phyloP scores from a whole-genome alignment of 805 yeast species.

The Ogataea henricii region DNA sequence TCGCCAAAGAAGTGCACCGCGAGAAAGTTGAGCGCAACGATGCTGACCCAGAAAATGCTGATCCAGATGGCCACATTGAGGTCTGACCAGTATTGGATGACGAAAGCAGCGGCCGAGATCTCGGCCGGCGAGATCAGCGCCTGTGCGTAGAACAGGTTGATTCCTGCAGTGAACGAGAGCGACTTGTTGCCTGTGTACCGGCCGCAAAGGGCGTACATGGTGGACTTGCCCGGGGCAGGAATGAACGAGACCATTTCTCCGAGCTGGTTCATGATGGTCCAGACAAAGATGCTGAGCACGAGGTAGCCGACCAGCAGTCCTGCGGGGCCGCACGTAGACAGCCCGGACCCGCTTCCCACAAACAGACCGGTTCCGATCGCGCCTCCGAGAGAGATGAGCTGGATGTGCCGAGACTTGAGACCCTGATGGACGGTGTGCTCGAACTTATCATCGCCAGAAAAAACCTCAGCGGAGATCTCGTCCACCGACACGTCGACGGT shows the following conservation, averaged over 20 bases:
- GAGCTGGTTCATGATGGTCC: slow-evolving; percentile 61
- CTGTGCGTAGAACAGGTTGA: slow-evolving; percentile 47
- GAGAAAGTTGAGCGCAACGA: slow-evolving; percentile 48
- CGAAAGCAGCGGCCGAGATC: slow-evolving; percentile 64
- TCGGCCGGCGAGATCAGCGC: slow-evolving; percentile 60
- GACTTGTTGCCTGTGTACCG: slow-evolving; percentile 48
- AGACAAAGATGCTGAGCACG: slow-evolving; percentile 63
- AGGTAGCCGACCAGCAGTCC: slow-evolving; percentile 61
- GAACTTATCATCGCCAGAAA: background rate
- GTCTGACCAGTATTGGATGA: slow-evolving; percentile 62
- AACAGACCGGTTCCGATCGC: slow-evolving; percentile 65
- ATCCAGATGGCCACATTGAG: slow-evolving; percentile 64
- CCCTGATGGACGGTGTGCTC: slow-evolving; percentile 37
- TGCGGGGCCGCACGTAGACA: slow-evolving; percentile 37
- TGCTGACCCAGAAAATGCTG: slow-evolving; percentile 50
- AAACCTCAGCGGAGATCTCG: background rate
- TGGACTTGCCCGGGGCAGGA: slow-evolving; percentile 66
- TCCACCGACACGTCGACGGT: slow-evolving; percentile 1
- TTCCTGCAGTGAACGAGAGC: slow-evolving; percentile 60
- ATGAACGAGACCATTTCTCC: slow-evolving; percentile 69
- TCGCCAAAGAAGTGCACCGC: slow-evolving; percentile 56
- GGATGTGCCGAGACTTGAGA: slow-evolving; percentile 49
- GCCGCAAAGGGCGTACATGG: slow-evolving; percentile 50
- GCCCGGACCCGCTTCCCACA: slow-evolving; percentile 46
- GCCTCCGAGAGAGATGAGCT: slow-evolving; percentile 72